A percentile compares a stretch with the other conserved stretches of the same genome.
Conservation (phyloP, 495 filamentous ascomycete genomes). For the Neurospora cerealis region DNA sequence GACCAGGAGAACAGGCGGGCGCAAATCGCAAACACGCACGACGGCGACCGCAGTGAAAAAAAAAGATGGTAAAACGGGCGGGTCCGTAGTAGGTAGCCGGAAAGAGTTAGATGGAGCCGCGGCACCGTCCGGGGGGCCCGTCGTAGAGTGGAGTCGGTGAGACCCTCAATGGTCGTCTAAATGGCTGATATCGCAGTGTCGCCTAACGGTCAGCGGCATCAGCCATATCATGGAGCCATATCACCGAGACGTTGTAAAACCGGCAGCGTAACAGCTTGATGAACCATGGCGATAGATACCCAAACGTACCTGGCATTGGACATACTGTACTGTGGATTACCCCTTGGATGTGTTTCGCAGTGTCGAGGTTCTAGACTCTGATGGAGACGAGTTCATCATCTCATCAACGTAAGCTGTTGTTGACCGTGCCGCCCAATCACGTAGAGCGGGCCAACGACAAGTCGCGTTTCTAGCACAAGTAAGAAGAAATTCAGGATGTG, state of each 20-base stretch:
- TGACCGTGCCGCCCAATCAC: neutral
- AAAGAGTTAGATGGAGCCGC: slow-evolving; percentile 13
- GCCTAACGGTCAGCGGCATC: neutral
- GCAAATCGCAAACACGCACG: neutral
- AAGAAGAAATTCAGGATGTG: neutral
- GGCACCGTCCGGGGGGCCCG: slow-evolving; percentile 5
- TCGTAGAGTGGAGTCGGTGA: slow-evolving; percentile 19
- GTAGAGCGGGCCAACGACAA: neutral
- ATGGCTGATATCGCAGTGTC: neutral
- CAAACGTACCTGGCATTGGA: neutral
- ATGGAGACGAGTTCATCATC: neutral
- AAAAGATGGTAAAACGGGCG: slow-evolving; percentile 10
- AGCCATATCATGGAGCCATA: neutral
- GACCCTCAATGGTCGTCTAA: neutral
- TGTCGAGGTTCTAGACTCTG: neutral
- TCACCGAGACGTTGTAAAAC: neutral
- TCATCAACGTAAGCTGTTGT: neutral
- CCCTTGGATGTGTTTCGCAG: neutral
- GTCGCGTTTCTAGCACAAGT: neutral
- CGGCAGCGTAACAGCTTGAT: neutral
- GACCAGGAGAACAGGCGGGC: neutral
- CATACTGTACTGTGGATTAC: neutral
- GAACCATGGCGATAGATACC: neutral
- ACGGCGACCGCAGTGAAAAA: slow-evolving; percentile 7
- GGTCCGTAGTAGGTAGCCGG: slow-evolving; percentile 12